Percentiles rank a stretch among this genome's conserved stretches.
Evolutionary conservation across 768 basidiomycete genomes (phyloP).

Genomic region (Rhodotorula toruloides): DNA sequence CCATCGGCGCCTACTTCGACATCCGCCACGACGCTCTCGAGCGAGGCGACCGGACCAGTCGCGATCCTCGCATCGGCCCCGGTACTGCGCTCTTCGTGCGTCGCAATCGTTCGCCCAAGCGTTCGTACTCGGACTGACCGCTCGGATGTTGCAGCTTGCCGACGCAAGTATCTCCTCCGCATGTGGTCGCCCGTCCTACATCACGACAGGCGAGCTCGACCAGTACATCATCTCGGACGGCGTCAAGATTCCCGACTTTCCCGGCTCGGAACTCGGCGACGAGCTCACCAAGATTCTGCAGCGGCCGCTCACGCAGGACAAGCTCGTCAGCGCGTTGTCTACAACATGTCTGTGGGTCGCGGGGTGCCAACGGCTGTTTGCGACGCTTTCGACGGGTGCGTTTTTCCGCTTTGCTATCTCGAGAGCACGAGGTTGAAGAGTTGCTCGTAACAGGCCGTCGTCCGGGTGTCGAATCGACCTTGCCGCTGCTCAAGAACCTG

Average conservation of each 20-base stretch:
- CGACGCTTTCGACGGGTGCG: conserved; percentile 21
- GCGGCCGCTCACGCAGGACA: conserved; percentile 4
- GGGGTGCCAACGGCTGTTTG: conserved; percentile 12
- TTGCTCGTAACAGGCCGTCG: conserved; percentile 8
- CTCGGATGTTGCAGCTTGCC: conserved; percentile 11
- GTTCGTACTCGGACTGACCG: not conserved
- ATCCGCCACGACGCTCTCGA: conserved; percentile 12
- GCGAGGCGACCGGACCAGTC: conserved; percentile 11
- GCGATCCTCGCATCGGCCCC: conserved; percentile 14
- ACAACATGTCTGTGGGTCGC: conserved; percentile 20
- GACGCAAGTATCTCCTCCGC: conserved; percentile 27
- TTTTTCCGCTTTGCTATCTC: not conserved
- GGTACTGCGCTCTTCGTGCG: conserved; percentile 28
- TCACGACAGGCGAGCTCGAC: conserved; percentile 30
- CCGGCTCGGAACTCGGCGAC: conserved; percentile 11
- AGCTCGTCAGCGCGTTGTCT: conserved; percentile 9
- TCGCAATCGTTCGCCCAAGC: not conserved
- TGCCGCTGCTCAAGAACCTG: conserved; percentile 32
- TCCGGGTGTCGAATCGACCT: conserved; percentile 1
- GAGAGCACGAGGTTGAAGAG: not conserved
- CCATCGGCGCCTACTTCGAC: conserved; percentile 22
- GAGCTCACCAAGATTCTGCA: conserved; percentile 14
- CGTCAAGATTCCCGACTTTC: conserved; percentile 29
- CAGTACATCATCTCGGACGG: conserved; percentile 19
- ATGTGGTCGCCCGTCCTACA: conserved; percentile 19